Evolutionary conservation across 345 rosid species (phyloP).

Genomic region (Zanthoxylum bungeanum): DNA sequence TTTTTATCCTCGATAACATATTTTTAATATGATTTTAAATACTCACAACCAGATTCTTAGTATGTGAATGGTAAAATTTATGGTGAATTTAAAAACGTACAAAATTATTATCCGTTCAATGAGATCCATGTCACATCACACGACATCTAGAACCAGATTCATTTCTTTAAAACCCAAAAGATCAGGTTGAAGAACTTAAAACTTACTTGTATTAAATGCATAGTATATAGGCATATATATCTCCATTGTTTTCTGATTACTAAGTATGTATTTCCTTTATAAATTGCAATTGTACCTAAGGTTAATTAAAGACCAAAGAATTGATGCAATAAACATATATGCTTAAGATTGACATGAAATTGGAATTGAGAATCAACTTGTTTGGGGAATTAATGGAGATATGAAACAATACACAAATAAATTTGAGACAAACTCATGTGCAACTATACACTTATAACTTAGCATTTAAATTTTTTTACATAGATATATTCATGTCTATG

Average conservation of each 20-base stretch:
- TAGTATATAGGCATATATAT: neutral
- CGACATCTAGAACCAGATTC: no score
- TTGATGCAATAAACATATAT: constrained; percentile 2
- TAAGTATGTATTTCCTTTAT: neutral
- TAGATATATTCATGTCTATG: constrained; percentile 4
- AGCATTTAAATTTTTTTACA: neutral
- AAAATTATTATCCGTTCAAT: no score
- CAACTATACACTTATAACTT: neutral
- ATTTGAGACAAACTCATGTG: neutral
- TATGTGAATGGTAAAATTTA: no score
- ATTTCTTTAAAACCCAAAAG: neutral
- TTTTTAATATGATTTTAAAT: no score
- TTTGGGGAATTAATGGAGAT: neutral
- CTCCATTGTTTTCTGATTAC: neutral
- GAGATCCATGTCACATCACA: no score
- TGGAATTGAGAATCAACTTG: constrained; percentile 1
- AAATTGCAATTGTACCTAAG: neutral
- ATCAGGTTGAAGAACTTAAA: neutral
- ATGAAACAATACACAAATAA: neutral
- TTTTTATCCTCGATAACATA: no score
- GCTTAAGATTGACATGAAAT: neutral
- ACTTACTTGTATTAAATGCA: neutral
- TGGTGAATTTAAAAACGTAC: no score
- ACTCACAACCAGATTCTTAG: no score
- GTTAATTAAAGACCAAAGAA: neutral